Percentiles rank a stretch among this genome's conserved stretches.
phyloP scores from a whole-genome alignment of 2,329 filamentous ascomycete species.

The Didymella segeticola region DNA sequence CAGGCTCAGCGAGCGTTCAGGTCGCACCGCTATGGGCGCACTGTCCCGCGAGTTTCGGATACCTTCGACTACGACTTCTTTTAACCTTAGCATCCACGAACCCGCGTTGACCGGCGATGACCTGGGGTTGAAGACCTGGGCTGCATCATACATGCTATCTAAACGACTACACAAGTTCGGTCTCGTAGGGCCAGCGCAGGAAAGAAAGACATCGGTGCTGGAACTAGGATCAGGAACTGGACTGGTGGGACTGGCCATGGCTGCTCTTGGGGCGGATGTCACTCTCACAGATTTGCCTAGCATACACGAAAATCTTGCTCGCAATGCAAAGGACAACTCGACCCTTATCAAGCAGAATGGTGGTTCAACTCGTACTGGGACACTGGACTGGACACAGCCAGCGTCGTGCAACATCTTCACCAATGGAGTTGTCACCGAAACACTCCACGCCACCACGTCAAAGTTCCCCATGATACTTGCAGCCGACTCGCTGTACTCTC shows the following conservation, averaged over 20 bases:
- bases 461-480: conserved; percentile 71
- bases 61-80: conserved; percentile 50
- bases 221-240: conserved; percentile 92
- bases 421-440: conserved; percentile 3
- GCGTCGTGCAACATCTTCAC: conserved; percentile 50
- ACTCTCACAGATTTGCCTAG: conserved; percentile 81
- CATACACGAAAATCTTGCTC: conserved; percentile 82
- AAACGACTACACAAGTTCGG: conserved; percentile 64
- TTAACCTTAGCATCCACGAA: conserved; percentile 76
- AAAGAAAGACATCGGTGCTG: conserved; percentile 55
- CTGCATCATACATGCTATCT: conserved; percentile 84
- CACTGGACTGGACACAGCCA: conserved; percentile 76
- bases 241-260: conserved; percentile 85
- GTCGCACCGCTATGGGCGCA: conserved; percentile 72
- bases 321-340: conserved; percentile 73
- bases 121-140: conserved; percentile 94
- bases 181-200: conserved; percentile 9
- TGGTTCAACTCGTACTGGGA: conserved; percentile 66
- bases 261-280: conserved; percentile 71
- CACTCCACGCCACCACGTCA: conserved; percentile 16
- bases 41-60: conserved; percentile 68
- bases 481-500: conserved; percentile 87
- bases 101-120: conserved; percentile 87
- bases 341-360: conserved; percentile 61
- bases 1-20: conserved; percentile 84